Percentiles rank a stretch among this genome's conserved stretches.
phyloP scores from a whole-genome alignment of 139 green algal species.

The Spirogloea muscicola region DNA sequence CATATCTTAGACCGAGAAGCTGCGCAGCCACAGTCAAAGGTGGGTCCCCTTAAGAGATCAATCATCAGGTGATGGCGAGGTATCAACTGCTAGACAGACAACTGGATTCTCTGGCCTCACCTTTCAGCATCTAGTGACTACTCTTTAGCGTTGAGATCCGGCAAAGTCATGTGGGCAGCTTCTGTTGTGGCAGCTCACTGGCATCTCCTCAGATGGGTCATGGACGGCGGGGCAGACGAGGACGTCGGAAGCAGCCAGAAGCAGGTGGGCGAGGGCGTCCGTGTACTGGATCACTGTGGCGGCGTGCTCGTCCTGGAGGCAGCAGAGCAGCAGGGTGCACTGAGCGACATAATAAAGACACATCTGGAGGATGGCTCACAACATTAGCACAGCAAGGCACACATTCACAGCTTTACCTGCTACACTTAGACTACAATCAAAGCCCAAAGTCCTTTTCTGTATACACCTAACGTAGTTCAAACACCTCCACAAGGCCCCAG shows the following conservation, averaged over 20 bases:
- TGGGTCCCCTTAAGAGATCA: not conserved
- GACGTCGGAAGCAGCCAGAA: slow-evolving; percentile 12
- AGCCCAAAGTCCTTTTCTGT: no score
- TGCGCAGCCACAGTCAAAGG: not conserved
- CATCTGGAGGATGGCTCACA: not conserved
- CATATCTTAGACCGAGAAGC: slow-evolving; percentile 23
- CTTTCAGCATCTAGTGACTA: not conserved
- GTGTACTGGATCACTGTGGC: slow-evolving; percentile 8
- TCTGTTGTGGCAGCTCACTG: not conserved
- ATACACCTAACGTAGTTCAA: not conserved
- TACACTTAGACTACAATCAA: not conserved
- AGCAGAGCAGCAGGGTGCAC: not conserved
- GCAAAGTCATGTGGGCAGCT: no score
- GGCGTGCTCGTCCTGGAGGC: slow-evolving; percentile 16
- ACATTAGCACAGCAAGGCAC: not conserved
- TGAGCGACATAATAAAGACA: slow-evolving; percentile 5
- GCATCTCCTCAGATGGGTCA: slow-evolving; percentile 6
- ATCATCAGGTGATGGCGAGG: not conserved
- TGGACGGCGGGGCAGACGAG: slow-evolving; percentile 13
- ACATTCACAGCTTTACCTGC: not conserved
- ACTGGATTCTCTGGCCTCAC: not conserved
- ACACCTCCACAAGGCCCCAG: no score
- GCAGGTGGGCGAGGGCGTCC: not conserved
- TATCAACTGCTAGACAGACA: not conserved
- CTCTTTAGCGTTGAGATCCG: no score